These are phyloP conservation scores for Citeromyces matritensis DNA, from an alignment of 805 yeast species.

Conservation along the genomic window DNA sequence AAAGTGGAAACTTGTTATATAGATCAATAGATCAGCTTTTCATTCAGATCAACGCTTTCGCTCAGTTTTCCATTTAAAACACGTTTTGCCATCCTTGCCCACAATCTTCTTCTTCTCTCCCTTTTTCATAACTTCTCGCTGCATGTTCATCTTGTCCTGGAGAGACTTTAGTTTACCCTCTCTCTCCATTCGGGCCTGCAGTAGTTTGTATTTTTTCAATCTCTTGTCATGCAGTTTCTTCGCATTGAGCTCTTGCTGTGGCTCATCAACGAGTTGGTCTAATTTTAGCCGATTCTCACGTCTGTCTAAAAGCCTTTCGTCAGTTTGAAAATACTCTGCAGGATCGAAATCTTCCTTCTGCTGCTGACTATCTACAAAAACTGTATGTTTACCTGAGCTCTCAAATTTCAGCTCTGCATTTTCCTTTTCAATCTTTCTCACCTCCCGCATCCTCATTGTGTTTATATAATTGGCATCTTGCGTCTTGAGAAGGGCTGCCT, in stretches of 20 bases:
- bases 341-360: constrained; percentile 47
- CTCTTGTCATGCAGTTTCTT: too few species aligned
- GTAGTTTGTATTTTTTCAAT: constrained; percentile 40
- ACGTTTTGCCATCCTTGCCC: constrained; percentile 49
- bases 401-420: constrained; percentile 31
- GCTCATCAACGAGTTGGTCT: constrained; percentile 35
- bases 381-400: constrained; percentile 65
- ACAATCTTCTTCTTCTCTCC: constrained; percentile 73
- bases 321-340: constrained; percentile 57
- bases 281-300: constrained; percentile 59
- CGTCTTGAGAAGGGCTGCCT: constrained; percentile 70
- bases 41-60: constrained; percentile 49
- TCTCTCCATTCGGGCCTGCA: constrained; percentile 56
- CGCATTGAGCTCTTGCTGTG: constrained; percentile 18
- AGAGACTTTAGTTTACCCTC: constrained; percentile 53
- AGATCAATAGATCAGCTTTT: background rate
- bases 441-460: constrained; percentile 59
- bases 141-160: constrained; percentile 58
- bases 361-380: constrained; percentile 57
- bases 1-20: constrained; percentile 37
- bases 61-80: constrained; percentile 76
- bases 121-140: constrained; percentile 79
- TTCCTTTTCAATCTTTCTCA: constrained; percentile 44
- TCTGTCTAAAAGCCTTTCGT: constrained; percentile 39
- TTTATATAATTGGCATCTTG: constrained; percentile 84